Evolutionary conservation across 805 yeast genomes (phyloP), one percentile per base, ranked within the genome.

Genomic region (Wickerhamomyces ciferrii): DNA sequence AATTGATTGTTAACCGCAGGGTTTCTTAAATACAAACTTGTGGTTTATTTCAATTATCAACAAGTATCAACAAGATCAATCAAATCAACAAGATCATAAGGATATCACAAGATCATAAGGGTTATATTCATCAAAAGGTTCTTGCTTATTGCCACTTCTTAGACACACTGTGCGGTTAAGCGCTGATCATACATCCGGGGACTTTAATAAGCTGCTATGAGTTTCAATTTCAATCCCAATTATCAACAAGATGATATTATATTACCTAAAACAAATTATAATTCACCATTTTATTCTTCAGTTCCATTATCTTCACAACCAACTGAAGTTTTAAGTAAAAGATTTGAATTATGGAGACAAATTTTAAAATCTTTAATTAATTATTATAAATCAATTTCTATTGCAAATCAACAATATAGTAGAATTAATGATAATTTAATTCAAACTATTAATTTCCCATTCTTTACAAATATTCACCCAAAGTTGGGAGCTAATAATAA

Each of bases 281-380:
- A 42, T 19, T 59, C 62, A 2, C 84, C 84, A 0, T 62, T 74
- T 43, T 61, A 70, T 4, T 61, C 75, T 5, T 61, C 72, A 36
- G 69, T 84, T 29, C 89, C 90, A 2, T 68, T 76, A 6, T 62
- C 67, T 36, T 80, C 86, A 1, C 78, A 79, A 50, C 98, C 97
- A 13, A 90, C 97, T 1, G 97, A 91, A 48, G 77, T 86, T 5
- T 68, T 92, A 49, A 90, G 96, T 5, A 76, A 79, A 39, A 70
- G 98, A 51, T 91, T 91, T 63, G 78, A 83, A 47, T 83, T 92
- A 2, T 92, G 97, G 96, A 72, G 97, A 48, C 77, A 78, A 44
- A 79, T 91, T 45, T 81, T 90, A 49, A 82, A 83, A 54, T 85
- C 92, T 38, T 68, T 92, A 45, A 76, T 87, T 21, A 76, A 73